Conservation (phyloP, 495 filamentous ascomycete species). For the Stereocaulon alpinum region DNA sequence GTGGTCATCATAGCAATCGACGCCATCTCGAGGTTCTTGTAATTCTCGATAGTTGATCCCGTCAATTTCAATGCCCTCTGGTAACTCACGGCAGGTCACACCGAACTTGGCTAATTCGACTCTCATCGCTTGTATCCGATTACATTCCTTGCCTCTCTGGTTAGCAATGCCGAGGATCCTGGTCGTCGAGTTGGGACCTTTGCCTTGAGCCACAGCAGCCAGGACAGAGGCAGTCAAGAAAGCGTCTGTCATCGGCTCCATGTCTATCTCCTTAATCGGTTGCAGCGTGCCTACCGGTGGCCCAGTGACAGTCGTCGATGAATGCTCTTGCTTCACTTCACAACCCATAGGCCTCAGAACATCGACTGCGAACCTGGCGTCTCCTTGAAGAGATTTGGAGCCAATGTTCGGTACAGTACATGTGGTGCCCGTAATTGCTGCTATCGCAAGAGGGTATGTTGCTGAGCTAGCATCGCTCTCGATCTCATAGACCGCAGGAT, state of each 20-base stretch:
- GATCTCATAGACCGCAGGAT: constrained; percentile 77
- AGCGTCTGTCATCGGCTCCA: constrained; percentile 99
- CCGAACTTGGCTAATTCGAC: constrained; percentile 94
- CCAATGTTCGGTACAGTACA: constrained; percentile 97
- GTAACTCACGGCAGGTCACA: constrained; percentile 73
- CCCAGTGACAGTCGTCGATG: constrained; percentile 86
- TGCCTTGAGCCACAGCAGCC: constrained; percentile 68
- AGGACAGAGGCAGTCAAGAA: constrained; percentile 92
- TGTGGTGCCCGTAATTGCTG: constrained; percentile 86
- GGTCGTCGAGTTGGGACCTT: constrained; percentile 51
- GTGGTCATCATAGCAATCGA: constrained; percentile 97
- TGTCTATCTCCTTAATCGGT: constrained; percentile 70
- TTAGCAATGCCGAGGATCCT: constrained; percentile 95
- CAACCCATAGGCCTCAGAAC: constrained; percentile 93
- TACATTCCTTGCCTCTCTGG: constrained; percentile 96
- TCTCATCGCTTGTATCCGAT: constrained; percentile 93
- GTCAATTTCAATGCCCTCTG: constrained; percentile 83
- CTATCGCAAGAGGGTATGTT: constrained; percentile 91
- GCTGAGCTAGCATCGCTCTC: constrained; percentile 97
- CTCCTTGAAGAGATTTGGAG: constrained; percentile 80
- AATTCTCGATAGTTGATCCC: constrained; percentile 54
- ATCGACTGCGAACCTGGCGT: constrained; percentile 89
- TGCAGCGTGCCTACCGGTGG: constrained; percentile 63
- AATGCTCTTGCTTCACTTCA: constrained; percentile 69
- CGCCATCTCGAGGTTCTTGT: constrained; percentile 49